These are phyloP conservation scores for Climacium dendroides DNA, from an alignment of 225 moss, liverwort and hornwort species.

Conservation along the genomic window DNA sequence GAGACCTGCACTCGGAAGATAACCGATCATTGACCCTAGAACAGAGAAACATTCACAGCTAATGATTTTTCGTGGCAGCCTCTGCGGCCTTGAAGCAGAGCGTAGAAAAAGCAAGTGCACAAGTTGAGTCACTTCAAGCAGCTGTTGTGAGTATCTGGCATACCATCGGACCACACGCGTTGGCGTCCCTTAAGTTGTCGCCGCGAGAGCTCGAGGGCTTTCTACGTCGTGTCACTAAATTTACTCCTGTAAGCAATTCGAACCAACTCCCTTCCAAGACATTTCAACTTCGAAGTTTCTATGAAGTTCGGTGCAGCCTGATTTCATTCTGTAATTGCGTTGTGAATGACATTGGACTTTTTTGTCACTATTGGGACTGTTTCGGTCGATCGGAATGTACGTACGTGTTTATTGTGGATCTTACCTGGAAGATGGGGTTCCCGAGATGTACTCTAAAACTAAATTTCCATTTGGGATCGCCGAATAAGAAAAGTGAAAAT, in stretches of 20 bases:
- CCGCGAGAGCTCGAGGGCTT: conserved; percentile 73
- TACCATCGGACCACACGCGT: conserved; percentile 64
- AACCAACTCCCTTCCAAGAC: neutral
- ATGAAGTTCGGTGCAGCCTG: neutral
- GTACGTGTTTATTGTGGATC: neutral
- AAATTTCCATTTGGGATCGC: neutral
- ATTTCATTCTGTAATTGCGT: neutral
- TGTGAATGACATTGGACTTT: neutral
- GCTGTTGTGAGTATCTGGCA: conserved; percentile 73
- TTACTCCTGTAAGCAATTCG: conserved; percentile 2
- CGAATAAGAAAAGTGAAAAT: neutral
- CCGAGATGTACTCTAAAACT: neutral
- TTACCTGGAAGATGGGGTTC: neutral
- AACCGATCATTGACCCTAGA: neutral
- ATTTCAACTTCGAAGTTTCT: neutral
- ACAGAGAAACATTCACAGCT: neutral
- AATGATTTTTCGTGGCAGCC: conserved; percentile 20
- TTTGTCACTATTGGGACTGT: neutral
- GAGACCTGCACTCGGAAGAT: neutral
- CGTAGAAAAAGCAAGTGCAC: conserved; percentile 50
- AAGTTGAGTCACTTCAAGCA: conserved; percentile 60
- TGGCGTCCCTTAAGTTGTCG: conserved; percentile 59
- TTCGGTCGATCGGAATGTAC: neutral
- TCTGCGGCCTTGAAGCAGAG: conserved; percentile 53
- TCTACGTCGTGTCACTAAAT: conserved; percentile 52